These are phyloP conservation scores for Cyclotella choctawhatcheeana DNA, from an alignment of 108 stramenopile species.

Conservation along the genomic window DNA sequence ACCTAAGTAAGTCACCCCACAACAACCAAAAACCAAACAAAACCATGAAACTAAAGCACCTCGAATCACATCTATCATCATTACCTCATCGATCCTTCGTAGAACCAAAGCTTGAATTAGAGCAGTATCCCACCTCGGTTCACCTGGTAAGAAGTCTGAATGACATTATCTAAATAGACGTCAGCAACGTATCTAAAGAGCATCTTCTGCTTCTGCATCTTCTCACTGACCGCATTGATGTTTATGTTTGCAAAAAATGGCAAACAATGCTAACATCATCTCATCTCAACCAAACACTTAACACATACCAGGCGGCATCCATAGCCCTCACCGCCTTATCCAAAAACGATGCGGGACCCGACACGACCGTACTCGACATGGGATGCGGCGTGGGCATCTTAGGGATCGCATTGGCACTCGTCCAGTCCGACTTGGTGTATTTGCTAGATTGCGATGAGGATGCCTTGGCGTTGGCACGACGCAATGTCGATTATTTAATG, in stretches of 20 bases:
- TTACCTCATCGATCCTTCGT: slow-evolving; percentile 64
- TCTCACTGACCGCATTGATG: too few relatives aligned
- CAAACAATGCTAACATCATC: too few relatives aligned
- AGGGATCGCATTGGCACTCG: slow-evolving; percentile 71
- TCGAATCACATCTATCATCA: slow-evolving; percentile 87
- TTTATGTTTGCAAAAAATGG: too few relatives aligned
- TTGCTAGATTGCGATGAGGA: slow-evolving; percentile 88
- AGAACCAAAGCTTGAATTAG: slow-evolving; percentile 76
- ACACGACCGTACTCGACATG: slow-evolving; percentile 80
- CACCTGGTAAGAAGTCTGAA: slow-evolving; percentile 45
- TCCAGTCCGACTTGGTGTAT: slow-evolving; percentile 66
- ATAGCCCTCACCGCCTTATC: slow-evolving; percentile 76
- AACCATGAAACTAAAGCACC: slow-evolving; percentile 89
- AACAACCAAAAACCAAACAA: neutral
- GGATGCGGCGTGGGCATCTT: slow-evolving; percentile 97
- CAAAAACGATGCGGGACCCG: slow-evolving; percentile 65
- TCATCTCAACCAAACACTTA: neutral
- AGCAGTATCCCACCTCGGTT: slow-evolving; percentile 91
- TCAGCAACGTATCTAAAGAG: too few relatives aligned
- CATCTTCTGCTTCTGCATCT: too few relatives aligned
- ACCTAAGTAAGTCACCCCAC: too few relatives aligned
- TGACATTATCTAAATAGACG: neutral
- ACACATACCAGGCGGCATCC: slow-evolving; percentile 53
- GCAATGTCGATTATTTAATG: slow-evolving; percentile 56
- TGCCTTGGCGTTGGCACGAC: slow-evolving; percentile 73